These are phyloP conservation scores for Coix lacrymajobi DNA, from an alignment of 176 grass and related monocot species.

Conservation along the genomic window DNA sequence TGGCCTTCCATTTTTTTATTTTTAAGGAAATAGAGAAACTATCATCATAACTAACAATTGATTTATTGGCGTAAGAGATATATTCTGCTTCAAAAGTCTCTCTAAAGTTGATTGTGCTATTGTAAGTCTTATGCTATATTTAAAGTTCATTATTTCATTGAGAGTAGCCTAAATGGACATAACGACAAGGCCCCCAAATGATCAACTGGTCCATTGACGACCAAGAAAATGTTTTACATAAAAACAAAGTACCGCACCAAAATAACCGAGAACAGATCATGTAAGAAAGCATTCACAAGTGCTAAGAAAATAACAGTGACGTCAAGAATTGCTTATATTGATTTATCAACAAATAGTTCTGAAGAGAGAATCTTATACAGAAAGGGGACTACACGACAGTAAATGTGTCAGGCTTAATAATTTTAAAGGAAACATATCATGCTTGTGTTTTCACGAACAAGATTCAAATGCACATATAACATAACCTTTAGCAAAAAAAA, in stretches of 20 bases:
- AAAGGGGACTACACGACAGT: not conserved
- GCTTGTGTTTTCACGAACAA: not conserved
- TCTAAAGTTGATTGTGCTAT: conserved; percentile 9
- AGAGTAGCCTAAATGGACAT: not conserved
- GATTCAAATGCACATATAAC: not conserved
- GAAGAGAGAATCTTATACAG: not conserved
- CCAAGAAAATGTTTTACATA: not conserved
- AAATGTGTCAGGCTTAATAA: not conserved
- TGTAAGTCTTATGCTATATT: not conserved
- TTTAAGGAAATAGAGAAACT: conserved; percentile 24
- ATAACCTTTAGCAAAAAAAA: not conserved
- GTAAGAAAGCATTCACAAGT: not conserved
- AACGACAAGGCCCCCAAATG: not conserved
- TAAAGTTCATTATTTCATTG: not conserved
- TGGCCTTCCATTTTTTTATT: conserved; percentile 29
- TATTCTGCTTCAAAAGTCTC: conserved; percentile 2
- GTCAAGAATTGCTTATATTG: not conserved
- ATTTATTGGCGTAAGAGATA: not conserved
- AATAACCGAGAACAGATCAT: not conserved
- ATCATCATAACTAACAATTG: conserved; percentile 14
- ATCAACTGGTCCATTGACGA: not conserved
- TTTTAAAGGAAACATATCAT: not conserved
- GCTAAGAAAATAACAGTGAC: not conserved
- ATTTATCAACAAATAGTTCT: not conserved
- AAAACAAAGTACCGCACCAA: not conserved